These are phyloP conservation scores for Kwoniella dendrophila DNA, from an alignment of 768 basidiomycete genomes.

Conservation along the genomic window DNA sequence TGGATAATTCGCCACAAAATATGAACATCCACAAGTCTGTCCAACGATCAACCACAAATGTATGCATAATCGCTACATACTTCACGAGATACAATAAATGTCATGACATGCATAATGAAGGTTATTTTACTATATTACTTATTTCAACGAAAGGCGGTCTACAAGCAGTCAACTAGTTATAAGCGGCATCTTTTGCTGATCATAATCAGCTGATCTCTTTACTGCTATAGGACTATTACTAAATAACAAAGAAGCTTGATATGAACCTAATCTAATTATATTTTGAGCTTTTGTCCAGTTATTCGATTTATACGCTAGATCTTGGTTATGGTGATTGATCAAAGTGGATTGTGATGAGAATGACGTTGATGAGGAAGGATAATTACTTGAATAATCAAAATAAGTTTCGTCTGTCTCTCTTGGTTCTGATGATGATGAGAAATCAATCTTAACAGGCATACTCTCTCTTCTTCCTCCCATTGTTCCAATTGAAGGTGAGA, in stretches of 20 bases:
- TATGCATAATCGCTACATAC: no score
- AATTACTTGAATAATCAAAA: not conserved
- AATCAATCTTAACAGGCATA: constrained; percentile 6
- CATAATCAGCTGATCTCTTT: not conserved
- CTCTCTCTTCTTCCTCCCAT: not conserved
- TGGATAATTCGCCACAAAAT: not conserved
- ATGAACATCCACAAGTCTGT: no score
- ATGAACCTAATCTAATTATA: constrained; percentile 36
- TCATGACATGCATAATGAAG: no score
- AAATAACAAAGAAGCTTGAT: constrained; percentile 39
- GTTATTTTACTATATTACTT: not conserved
- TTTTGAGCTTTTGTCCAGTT: constrained; percentile 38
- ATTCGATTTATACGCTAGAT: no score
- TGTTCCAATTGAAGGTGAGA: constrained; percentile 2
- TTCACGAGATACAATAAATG: no score
- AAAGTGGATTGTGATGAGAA: no score
- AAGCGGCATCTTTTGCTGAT: not conserved
- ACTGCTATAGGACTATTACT: constrained; percentile 42
- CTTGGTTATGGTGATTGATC: no score
- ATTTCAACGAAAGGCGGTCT: no score
- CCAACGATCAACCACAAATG: no score
- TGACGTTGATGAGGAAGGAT: no score
- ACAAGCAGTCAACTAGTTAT: no score
- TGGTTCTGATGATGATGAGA: not conserved
- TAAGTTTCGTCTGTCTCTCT: not conserved